phyloP scores from a whole-genome alignment of 148 eudicot genomes.

The Cornus suecica region DNA sequence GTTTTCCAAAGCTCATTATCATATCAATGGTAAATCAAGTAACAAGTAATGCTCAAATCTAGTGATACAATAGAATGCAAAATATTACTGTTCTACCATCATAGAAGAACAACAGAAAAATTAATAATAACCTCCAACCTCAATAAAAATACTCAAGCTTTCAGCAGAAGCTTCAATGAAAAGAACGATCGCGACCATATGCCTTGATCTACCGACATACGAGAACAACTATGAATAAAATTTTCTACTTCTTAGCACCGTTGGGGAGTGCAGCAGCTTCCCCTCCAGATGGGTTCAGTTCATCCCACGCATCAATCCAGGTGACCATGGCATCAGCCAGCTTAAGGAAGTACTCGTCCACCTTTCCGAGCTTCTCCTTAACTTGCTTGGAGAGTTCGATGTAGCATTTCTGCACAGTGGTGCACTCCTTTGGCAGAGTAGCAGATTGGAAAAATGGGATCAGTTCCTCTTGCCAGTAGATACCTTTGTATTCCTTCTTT shows the following conservation, averaged over 20 bases:
- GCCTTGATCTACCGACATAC: not conserved
- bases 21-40: constrained; percentile 1
- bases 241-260: constrained; percentile 34
- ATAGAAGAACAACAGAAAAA: not conserved
- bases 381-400: constrained; percentile 74
- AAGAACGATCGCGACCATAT: not conserved
- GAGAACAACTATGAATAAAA: not conserved
- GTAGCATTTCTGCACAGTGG: constrained; percentile 76
- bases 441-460: constrained; percentile 84
- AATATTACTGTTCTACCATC: constrained; percentile 1
- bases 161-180: not conserved
- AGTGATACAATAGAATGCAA: not conserved
- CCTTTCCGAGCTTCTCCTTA: constrained; percentile 71
- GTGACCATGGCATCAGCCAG: constrained; percentile 86
- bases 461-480: constrained; percentile 89
- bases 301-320: constrained; percentile 91
- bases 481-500: constrained; percentile 90
- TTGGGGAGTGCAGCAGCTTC: constrained; percentile 25
- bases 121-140: constrained; percentile 6
- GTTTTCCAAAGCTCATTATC: constrained; percentile 1
- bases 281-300: constrained; percentile 51
- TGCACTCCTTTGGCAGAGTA: constrained; percentile 68
- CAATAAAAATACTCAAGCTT: constrained; percentile 8
- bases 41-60: not conserved
- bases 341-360: constrained; percentile 82